These are phyloP conservation scores for Bruguiera parviflora DNA, from an alignment of 345 rosid species.

Conservation along the genomic window DNA sequence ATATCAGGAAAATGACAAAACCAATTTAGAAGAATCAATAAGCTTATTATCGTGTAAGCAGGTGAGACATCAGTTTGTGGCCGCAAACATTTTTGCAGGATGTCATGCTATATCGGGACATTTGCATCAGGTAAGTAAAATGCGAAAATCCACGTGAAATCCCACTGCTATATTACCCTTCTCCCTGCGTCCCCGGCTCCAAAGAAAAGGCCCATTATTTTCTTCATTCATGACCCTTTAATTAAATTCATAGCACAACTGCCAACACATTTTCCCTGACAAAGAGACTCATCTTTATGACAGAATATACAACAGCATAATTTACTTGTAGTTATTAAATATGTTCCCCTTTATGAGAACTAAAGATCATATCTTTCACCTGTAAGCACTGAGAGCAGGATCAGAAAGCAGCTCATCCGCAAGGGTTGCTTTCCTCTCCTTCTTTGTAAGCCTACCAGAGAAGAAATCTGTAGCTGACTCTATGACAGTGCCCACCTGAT, in stretches of 20 bases:
- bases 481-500: conserved; percentile 79
- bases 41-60: background rate
- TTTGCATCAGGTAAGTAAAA: too few relatives aligned
- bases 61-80: too few relatives aligned
- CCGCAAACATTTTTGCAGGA: too few relatives aligned
- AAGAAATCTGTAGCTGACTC: conserved; percentile 64
- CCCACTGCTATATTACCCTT: too few relatives aligned
- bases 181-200: too few relatives aligned
- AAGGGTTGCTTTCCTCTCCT: conserved; percentile 73
- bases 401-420: conserved; percentile 87
- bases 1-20: background rate
- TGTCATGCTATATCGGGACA: too few relatives aligned
- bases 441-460: conserved; percentile 63
- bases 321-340: background rate
- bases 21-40: background rate
- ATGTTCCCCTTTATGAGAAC: background rate
- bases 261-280: too few relatives aligned
- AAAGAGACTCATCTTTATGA: too few relatives aligned
- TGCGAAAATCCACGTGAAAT: too few relatives aligned
- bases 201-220: too few relatives aligned
- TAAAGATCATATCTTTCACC: conserved; percentile 33
- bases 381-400: conserved; percentile 45
- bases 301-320: background rate
- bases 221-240: too few relatives aligned
- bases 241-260: too few relatives aligned